Percentiles rank a stretch among this genome's conserved stretches.
Conservation (phyloP, 148 eudicot species). For the Selenicereus undatus region DNA sequence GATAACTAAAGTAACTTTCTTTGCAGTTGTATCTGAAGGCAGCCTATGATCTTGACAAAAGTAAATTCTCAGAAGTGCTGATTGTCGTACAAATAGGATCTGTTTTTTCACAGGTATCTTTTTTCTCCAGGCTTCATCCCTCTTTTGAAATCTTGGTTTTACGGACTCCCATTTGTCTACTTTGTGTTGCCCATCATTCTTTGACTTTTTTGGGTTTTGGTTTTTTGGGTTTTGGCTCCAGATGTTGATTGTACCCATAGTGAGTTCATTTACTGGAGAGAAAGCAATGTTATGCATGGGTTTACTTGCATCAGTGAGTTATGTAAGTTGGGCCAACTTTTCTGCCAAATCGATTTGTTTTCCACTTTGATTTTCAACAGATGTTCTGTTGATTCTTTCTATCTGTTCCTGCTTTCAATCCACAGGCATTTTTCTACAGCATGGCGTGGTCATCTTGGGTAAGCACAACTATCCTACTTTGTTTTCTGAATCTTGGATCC, state of each 20-base stretch:
- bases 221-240: constrained; percentile 23
- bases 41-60: constrained; percentile 55
- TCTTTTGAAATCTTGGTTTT: neutral
- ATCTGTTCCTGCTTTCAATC: constrained; percentile 8
- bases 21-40: constrained; percentile 67
- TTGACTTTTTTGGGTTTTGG: neutral
- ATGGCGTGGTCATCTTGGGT: constrained; percentile 88
- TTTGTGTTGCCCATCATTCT: neutral
- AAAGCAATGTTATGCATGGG: constrained; percentile 57
- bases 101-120: constrained; percentile 66
- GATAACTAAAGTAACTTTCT: neutral
- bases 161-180: no score
- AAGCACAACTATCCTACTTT: neutral
- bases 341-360: neutral
- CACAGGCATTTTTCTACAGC: constrained; percentile 74
- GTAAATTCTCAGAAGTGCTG: constrained; percentile 59
- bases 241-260: constrained; percentile 61
- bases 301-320: constrained; percentile 55
- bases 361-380: neutral
- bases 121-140: neutral
- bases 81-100: constrained; percentile 72
- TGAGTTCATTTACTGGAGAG: constrained; percentile 66
- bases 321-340: constrained; percentile 40
- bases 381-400: neutral
- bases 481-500: neutral